Evolutionary conservation across 352 stramenopile species (phyloP).

Genomic region (Pythium monospermum): DNA sequence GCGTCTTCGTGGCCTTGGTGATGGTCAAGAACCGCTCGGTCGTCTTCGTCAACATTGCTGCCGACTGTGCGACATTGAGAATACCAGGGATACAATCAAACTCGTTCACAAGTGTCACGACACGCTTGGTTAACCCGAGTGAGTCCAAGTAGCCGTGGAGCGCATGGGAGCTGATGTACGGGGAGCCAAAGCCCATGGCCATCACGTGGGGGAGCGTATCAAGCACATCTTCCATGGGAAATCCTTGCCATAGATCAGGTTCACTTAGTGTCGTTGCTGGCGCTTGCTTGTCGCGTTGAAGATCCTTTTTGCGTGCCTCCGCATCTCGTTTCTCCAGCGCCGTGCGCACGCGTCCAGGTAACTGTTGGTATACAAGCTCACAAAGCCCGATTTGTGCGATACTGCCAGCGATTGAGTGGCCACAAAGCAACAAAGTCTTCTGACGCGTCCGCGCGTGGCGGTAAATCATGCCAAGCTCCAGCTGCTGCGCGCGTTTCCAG

Average conservation of each 20-base stretch:
- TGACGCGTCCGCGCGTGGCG: slow-evolving; percentile 34
- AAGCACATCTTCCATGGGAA: slow-evolving; percentile 17
- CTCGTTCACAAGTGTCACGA: slow-evolving; percentile 83
- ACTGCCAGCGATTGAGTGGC: slow-evolving; percentile 79
- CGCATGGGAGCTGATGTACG: slow-evolving; percentile 55
- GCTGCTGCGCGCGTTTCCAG: slow-evolving; percentile 57
- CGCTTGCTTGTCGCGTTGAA: slow-evolving; percentile 1
- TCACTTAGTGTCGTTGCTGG: slow-evolving; percentile 3
- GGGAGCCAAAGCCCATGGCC: slow-evolving; percentile 72
- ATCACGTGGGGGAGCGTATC: slow-evolving; percentile 44
- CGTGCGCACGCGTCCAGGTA: slow-evolving; percentile 40
- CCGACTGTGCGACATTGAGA: slow-evolving; percentile 74
- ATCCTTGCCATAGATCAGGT: slow-evolving; percentile 17
- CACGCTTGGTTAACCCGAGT: slow-evolving; percentile 41
- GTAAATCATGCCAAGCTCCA: slow-evolving; percentile 50
- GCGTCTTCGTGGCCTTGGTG: slow-evolving; percentile 68
- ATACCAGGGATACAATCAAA: slow-evolving; percentile 84
- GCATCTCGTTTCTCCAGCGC: slow-evolving; percentile 60
- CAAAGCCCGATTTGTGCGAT: slow-evolving; percentile 76
- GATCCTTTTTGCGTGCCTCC: slow-evolving; percentile 33
- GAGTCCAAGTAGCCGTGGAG: slow-evolving; percentile 41
- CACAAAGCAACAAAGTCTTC: slow-evolving; percentile 72
- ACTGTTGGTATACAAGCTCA: slow-evolving; percentile 67
- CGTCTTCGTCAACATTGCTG: slow-evolving; percentile 72
- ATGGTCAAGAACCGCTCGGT: slow-evolving; percentile 76